phyloP scores from a whole-genome alignment of 2,329 filamentous ascomycete species.

The Fusarium globosum region DNA sequence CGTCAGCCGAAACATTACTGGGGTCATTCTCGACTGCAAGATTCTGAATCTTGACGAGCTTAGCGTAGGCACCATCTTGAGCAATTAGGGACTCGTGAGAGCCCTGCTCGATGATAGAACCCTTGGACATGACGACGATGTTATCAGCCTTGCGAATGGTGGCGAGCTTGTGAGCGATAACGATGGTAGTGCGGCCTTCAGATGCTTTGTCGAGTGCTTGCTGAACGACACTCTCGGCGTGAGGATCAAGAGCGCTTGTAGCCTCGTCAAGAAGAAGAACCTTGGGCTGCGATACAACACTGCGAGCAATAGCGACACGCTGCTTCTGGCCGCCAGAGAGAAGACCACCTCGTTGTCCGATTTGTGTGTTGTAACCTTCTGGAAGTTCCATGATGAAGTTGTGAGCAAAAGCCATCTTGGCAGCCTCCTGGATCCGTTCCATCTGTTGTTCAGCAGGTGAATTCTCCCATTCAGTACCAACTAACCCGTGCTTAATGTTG shows the following conservation, averaged over 20 bases:
- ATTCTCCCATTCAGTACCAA: constrained; percentile 54
- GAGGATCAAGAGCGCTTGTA: constrained; percentile 64
- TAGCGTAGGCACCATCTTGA: constrained; percentile 60
- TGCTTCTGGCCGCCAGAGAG: constrained; percentile 76
- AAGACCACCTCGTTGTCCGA: constrained; percentile 72
- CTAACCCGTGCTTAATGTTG: constrained; percentile 65
- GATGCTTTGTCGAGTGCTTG: constrained; percentile 64
- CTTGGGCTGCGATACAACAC: constrained; percentile 68
- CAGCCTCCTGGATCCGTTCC: constrained; percentile 58
- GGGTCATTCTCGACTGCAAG: constrained; percentile 45
- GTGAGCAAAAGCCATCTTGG: constrained; percentile 61
- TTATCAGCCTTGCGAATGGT: constrained; percentile 49
- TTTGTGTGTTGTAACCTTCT: constrained; percentile 62
- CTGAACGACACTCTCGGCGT: constrained; percentile 62
- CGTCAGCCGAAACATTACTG: constrained; percentile 39
- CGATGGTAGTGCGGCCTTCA: constrained; percentile 68
- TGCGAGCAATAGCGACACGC: constrained; percentile 72
- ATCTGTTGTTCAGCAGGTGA: constrained; percentile 55
- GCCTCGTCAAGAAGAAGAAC: constrained; percentile 75
- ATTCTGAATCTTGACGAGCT: constrained; percentile 59
- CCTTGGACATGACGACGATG: constrained; percentile 46
- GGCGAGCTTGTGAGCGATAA: constrained; percentile 69
- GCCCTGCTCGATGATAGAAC: constrained; percentile 44
- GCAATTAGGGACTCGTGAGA: constrained; percentile 63
- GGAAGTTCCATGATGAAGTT: constrained; percentile 62